Percentiles rank a stretch among this genome's conserved stretches.
phyloP scores from a whole-genome alignment of 2,329 filamentous ascomycete species.

The Talaromyces marneffei region DNA sequence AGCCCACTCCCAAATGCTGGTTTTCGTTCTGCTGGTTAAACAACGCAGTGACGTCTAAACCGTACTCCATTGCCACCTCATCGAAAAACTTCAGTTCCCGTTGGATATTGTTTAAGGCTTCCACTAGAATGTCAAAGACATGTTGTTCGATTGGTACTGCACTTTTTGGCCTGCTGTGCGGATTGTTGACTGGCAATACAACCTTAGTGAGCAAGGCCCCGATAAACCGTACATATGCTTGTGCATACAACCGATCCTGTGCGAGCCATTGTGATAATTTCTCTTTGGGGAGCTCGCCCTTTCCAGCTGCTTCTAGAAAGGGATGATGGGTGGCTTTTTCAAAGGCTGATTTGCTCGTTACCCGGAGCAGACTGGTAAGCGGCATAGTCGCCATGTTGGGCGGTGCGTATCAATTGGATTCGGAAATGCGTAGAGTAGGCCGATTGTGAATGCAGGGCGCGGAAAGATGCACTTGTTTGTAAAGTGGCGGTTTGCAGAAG shows the following conservation, averaged over 20 bases:
- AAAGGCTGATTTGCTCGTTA: constrained; percentile 44
- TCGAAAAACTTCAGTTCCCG: constrained; percentile 64
- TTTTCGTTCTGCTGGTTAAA: constrained; percentile 11
- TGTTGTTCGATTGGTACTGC: constrained; percentile 43
- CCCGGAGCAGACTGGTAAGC: constrained; percentile 54
- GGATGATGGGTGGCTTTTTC: constrained; percentile 57
- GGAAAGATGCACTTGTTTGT: not conserved
- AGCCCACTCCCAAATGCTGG: constrained; percentile 4
- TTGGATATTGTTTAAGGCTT: constrained; percentile 60
- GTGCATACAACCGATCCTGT: constrained; percentile 66
- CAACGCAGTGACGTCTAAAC: constrained; percentile 46
- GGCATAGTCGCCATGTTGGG: constrained; percentile 28
- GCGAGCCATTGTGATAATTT: constrained; percentile 62
- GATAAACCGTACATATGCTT: constrained; percentile 63
- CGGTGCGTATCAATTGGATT: not conserved
- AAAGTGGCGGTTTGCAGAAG: not conserved
- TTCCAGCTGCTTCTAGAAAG: constrained; percentile 61
- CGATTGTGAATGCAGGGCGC: not conserved
- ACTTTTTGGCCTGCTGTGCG: constrained; percentile 23
- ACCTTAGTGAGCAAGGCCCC: constrained; percentile 60
- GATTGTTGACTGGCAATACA: constrained; percentile 43
- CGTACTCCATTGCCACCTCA: constrained; percentile 56
- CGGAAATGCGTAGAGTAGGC: too few relatives aligned
- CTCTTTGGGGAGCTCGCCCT: constrained; percentile 53
- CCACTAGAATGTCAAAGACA: constrained; percentile 58